phyloP scores from a whole-genome alignment of 2,329 filamentous ascomycete genomes.

The Colletotrichum sp. region DNA sequence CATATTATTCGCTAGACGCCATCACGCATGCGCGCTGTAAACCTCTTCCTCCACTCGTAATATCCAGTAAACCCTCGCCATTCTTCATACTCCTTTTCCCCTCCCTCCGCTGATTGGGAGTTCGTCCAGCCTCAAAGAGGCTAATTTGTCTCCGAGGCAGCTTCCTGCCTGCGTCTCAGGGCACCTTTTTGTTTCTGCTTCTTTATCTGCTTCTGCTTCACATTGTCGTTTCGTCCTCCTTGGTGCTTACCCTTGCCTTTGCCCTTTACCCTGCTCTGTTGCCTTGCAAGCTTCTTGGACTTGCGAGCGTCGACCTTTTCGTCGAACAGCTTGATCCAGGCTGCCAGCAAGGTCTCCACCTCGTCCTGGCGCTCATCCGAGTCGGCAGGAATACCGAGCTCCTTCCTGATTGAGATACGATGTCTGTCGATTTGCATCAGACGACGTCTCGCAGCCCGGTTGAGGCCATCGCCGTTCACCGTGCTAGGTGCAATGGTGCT shows the following conservation, averaged over 20 bases:
- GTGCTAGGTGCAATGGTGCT: not conserved
- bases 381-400: conserved; percentile 8
- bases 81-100: not conserved
- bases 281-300: conserved; percentile 11
- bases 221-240: conserved; percentile 8
- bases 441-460: conserved; percentile 18
- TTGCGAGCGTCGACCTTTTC: conserved; percentile 7
- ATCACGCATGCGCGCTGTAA: not conserved
- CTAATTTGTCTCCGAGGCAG: conserved; percentile 9
- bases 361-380: conserved; percentile 15
- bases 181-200: conserved; percentile 19
- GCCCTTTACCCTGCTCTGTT: not conserved
- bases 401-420: conserved; percentile 3
- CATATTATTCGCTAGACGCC: conserved; percentile 7
- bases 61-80: not conserved
- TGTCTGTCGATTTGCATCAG: conserved; percentile 15
- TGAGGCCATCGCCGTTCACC: conserved; percentile 13
- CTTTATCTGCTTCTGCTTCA: conserved; percentile 13
- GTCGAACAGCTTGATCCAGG: conserved; percentile 5
- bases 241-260: conserved; percentile 17
- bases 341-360: conserved; percentile 7
- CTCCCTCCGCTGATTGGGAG: not conserved
- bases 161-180: conserved; percentile 10
- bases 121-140: not conserved
- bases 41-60: not conserved